These are phyloP conservation scores for Fraxinus platypoda DNA, from an alignment of 305 asterid genomes.

Conservation along the genomic window DNA sequence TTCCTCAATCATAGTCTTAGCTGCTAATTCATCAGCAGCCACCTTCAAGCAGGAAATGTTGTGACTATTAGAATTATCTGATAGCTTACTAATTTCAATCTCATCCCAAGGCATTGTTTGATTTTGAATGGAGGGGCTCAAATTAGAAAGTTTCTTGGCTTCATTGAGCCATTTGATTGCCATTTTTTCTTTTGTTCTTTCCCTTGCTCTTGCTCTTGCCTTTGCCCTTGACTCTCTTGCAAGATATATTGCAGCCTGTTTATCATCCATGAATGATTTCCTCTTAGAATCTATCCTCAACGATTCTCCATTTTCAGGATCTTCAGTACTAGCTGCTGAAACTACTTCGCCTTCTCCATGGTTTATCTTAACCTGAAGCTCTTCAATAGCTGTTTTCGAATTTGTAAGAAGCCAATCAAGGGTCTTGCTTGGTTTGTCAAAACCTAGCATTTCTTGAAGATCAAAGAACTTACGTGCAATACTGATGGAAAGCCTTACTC, in stretches of 20 bases:
- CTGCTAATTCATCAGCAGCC: not conserved
- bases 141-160: slow-evolving; percentile 3
- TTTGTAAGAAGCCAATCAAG: slow-evolving; percentile 79
- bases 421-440: slow-evolving; percentile 83
- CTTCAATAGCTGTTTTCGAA: slow-evolving; percentile 59
- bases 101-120: slow-evolving; percentile 17
- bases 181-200: slow-evolving; percentile 66
- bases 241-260: not conserved
- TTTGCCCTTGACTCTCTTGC: slow-evolving; percentile 62
- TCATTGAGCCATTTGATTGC: slow-evolving; percentile 35
- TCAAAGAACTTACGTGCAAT: slow-evolving; percentile 78
- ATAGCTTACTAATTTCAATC: not conserved
- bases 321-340: not conserved
- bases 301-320: not conserved
- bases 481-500: slow-evolving; percentile 75
- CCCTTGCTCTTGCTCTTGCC: slow-evolving; percentile 89
- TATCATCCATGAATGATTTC: not conserved
- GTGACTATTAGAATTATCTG: not conserved
- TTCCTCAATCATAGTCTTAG: not conserved
- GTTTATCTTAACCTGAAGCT: slow-evolving; percentile 25
- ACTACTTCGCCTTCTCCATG: not conserved
- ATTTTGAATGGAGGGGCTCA: slow-evolving; percentile 5
- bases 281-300: not conserved
- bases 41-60: not conserved
- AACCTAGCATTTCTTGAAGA: slow-evolving; percentile 77